These are phyloP conservation scores for Dovyalis caffra DNA, from an alignment of 345 rosid species.

Conservation along the genomic window DNA sequence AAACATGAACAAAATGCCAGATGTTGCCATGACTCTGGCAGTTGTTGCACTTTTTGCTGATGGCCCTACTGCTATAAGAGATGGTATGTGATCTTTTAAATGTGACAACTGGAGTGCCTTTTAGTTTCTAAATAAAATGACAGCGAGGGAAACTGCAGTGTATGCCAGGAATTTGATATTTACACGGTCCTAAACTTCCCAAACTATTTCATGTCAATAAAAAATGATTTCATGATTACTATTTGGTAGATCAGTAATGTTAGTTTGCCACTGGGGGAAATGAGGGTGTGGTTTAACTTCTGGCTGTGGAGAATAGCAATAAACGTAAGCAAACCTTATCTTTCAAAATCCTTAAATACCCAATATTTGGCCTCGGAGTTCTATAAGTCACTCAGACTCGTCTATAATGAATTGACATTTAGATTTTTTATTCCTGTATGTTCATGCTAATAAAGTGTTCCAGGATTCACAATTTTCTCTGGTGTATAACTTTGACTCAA, in stretches of 20 bases:
- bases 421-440: neutral
- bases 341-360: neutral
- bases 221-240: neutral
- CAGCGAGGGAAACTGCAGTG: neutral
- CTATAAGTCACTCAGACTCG: neutral
- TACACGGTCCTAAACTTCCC: neutral
- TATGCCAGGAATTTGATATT: neutral
- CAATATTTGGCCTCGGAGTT: neutral
- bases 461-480: neutral
- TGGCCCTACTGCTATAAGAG: conserved; percentile 96
- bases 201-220: neutral
- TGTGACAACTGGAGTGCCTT: neutral
- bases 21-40: conserved; percentile 97
- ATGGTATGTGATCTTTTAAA: conserved; percentile 49
- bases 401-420: neutral
- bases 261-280: neutral
- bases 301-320: neutral
- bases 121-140: neutral
- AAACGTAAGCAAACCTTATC: neutral
- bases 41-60: conserved; percentile 92
- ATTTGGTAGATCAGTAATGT: neutral
- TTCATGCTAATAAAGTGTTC: conserved; percentile 4
- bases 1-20: conserved; percentile 99
- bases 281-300: neutral
- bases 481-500: neutral